Percentiles rank a stretch among this genome's conserved stretches.
phyloP scores from a whole-genome alignment of 2,329 filamentous ascomycete species.

The Fusarium sp. region DNA sequence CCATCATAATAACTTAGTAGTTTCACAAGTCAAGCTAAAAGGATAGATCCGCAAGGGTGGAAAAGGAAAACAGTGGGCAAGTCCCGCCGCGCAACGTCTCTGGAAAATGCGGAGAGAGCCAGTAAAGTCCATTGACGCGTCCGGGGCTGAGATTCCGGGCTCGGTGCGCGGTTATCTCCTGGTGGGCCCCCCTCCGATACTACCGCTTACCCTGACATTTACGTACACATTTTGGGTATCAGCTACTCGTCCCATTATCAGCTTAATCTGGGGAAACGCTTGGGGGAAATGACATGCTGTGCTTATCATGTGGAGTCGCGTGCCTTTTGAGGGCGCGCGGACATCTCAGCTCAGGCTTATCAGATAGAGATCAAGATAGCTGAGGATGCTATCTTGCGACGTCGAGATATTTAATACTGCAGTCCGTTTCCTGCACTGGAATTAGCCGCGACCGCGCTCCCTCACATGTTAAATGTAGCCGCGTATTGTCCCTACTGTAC shows the following conservation, averaged over 20 bases:
- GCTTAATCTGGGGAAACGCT: conserved; percentile 18
- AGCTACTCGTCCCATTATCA: conserved; percentile 18
- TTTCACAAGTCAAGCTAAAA: background rate
- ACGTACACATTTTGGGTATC: conserved; percentile 28
- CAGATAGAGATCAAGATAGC: conserved; percentile 9
- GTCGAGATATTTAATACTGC: background rate
- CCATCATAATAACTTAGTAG: background rate
- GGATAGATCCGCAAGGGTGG: background rate
- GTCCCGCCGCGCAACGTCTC: background rate
- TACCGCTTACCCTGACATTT: conserved; percentile 29
- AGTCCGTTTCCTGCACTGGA: background rate
- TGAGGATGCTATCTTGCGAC: background rate
- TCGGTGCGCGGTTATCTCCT: conserved; percentile 43
- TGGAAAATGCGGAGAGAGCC: conserved; percentile 6
- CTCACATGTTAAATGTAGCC: conserved; percentile 8
- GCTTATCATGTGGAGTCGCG: background rate
- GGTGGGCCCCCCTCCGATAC: conserved; percentile 7
- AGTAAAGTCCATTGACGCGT: conserved; percentile 32
- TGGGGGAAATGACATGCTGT: background rate
- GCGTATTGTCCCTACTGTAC: conserved; percentile 12
- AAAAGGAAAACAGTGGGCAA: background rate
- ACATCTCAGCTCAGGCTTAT: background rate
- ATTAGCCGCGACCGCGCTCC: conserved; percentile 26
- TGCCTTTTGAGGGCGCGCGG: background rate
- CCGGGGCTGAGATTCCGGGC: conserved; percentile 1